Conservation (phyloP, 805 yeast genomes). For the Saccharomycopsis sp. region DNA sequence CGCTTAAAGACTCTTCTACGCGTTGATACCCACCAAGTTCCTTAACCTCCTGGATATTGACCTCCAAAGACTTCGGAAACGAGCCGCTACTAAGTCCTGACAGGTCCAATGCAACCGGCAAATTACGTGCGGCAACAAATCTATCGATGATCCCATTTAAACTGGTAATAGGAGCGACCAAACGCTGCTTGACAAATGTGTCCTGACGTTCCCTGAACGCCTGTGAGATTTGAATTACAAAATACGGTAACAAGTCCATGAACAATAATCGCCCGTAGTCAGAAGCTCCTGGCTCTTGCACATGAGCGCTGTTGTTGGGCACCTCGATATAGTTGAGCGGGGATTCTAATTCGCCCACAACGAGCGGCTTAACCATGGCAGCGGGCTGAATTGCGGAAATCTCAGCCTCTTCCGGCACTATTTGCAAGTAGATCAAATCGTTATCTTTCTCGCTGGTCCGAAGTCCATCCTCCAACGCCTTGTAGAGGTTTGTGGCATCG, state of each 20-base stretch:
- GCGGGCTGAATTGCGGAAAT: conserved; percentile 42
- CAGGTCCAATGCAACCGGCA: conserved; percentile 60
- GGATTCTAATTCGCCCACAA: conserved; percentile 32
- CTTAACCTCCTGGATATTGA: conserved; percentile 48
- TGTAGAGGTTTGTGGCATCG: conserved; percentile 46
- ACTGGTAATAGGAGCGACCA: conserved; percentile 42
- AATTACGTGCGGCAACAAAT: conserved; percentile 40
- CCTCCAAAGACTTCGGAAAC: conserved; percentile 51
- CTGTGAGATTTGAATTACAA: conserved; percentile 56
- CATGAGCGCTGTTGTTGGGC: conserved; percentile 12
- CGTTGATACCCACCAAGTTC: conserved; percentile 45
- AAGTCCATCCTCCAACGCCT: conserved; percentile 39
- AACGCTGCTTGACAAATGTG: conserved; percentile 39
- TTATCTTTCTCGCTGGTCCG: conserved; percentile 67
- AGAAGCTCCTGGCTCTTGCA: conserved; percentile 2
- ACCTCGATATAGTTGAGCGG: conserved; percentile 25
- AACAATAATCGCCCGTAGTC: conserved; percentile 37
- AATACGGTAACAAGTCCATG: conserved; percentile 57
- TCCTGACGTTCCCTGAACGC: conserved; percentile 65
- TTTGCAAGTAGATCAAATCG: conserved; percentile 67
- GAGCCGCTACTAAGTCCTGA: conserved; percentile 46
- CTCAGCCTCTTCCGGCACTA: conserved; percentile 43
- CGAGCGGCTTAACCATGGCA: conserved; percentile 47
- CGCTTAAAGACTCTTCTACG: conserved; percentile 38
- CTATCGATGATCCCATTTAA: conserved; percentile 39